Percentiles rank a stretch among this genome's conserved stretches.
These are phyloP conservation scores for Fusarium subtropicale DNA, from an alignment of 2,329 filamentous ascomycete species.

Conservation along the genomic window DNA sequence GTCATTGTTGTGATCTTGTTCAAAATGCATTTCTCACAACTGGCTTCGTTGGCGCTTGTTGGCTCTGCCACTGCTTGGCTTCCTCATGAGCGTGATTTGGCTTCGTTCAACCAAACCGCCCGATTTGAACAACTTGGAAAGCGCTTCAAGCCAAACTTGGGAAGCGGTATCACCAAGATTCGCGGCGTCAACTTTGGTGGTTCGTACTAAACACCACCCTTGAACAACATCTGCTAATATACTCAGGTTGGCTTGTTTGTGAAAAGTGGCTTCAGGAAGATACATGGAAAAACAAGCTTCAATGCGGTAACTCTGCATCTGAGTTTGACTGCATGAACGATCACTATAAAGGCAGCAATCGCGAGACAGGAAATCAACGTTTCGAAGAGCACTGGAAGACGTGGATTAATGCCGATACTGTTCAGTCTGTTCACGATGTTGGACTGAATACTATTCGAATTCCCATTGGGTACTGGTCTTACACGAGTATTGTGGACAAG, in stretches of 20 bases:
- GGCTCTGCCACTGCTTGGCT: slow-evolving; percentile 28
- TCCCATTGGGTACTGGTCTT: slow-evolving; percentile 40
- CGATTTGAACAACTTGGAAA: slow-evolving; percentile 34
- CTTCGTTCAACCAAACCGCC: slow-evolving; percentile 34
- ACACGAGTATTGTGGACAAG: slow-evolving; percentile 28
- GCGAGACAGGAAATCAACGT: slow-evolving; percentile 22
- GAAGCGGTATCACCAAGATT: slow-evolving; percentile 25
- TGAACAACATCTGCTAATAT: rapidly evolving
- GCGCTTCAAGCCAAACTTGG: slow-evolving; percentile 22
- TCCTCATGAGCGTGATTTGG: slow-evolving; percentile 29
- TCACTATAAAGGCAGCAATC: slow-evolving; percentile 24
- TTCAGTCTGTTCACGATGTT: slow-evolving; percentile 36
- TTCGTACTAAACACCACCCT: not conserved
- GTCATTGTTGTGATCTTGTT: not conserved
- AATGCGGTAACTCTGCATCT: slow-evolving; percentile 19
- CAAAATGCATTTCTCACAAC: not conserved
- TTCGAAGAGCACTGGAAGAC: slow-evolving; percentile 34
- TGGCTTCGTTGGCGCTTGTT: slow-evolving; percentile 5
- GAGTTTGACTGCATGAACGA: slow-evolving; percentile 38
- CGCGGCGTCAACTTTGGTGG: slow-evolving; percentile 38
- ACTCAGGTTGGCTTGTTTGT: slow-evolving; percentile 30
- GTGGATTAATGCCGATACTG: slow-evolving; percentile 35
- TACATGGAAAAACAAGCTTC: slow-evolving; percentile 22
- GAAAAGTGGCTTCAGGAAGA: slow-evolving; percentile 25
- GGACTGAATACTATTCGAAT: slow-evolving; percentile 37